Percentiles rank a stretch among this genome's conserved stretches.
Conservation (phyloP, 768 basidiomycete genomes). For the Pleurotus platypus region DNA sequence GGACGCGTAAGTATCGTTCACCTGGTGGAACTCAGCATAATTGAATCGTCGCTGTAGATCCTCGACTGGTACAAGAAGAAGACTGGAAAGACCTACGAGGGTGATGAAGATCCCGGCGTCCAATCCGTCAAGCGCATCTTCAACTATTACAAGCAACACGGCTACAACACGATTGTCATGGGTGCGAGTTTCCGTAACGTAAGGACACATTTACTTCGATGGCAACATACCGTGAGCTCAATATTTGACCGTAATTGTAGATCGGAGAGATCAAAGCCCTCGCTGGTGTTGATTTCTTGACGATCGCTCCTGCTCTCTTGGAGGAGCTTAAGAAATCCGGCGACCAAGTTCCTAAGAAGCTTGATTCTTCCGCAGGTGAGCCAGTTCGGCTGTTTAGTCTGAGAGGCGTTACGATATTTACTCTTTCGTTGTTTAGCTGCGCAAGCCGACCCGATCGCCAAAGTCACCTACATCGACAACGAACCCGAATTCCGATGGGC, state of each 20-base stretch:
- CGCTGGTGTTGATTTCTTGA: constrained; percentile 97
- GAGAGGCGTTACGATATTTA: background rate
- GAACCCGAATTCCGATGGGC: constrained; percentile 96
- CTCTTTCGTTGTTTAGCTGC: constrained; percentile 33
- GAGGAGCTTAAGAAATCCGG: constrained; percentile 88
- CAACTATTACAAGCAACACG: constrained; percentile 99
- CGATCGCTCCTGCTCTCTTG: constrained; percentile 86
- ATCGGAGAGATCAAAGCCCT: constrained; percentile 90
- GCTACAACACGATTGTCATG: constrained; percentile 99
- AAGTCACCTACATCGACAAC: constrained; percentile 85
- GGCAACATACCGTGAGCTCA: constrained; percentile 5
- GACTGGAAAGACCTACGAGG: constrained; percentile 83
- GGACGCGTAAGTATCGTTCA: constrained; percentile 68
- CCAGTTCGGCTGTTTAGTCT: constrained; percentile 9
- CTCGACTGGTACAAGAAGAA: constrained; percentile 99
- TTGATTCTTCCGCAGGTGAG: constrained; percentile 64
- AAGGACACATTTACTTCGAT: constrained; percentile 22
- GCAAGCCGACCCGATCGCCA: constrained; percentile 60
- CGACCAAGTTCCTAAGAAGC: constrained; percentile 78
- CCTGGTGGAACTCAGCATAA: constrained; percentile 11
- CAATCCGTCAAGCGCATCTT: constrained; percentile 94
- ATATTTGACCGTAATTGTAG: constrained; percentile 30
- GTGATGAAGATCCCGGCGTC: constrained; percentile 94
- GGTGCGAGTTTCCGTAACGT: constrained; percentile 99
- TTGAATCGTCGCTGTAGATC: constrained; percentile 49